Evolutionary conservation across 225 moss, liverwort and hornwort species (phyloP).

Genomic region (Sphagnum contortum): DNA sequence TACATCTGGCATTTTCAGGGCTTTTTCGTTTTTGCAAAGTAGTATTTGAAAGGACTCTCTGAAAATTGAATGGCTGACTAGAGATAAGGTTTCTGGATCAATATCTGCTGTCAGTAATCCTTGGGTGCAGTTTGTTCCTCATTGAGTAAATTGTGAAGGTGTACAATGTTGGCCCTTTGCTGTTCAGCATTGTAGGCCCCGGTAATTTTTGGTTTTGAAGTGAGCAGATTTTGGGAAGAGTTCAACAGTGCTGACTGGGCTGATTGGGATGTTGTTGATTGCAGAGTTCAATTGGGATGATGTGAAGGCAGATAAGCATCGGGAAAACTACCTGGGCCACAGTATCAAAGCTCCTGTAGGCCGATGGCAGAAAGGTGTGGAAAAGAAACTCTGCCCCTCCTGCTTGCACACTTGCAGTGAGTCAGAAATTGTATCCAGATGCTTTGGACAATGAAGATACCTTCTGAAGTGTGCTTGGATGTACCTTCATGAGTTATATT

Average conservation of each 20-base stretch:
- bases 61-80: too few species aligned
- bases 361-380: slow-evolving; percentile 92
- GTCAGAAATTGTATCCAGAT: neutral
- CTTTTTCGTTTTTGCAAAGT: too few species aligned
- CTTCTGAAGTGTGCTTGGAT: neutral
- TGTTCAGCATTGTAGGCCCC: neutral
- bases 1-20: too few species aligned
- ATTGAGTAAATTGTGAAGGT: neutral
- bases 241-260: neutral
- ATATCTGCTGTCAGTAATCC: too few species aligned
- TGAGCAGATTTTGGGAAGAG: neutral
- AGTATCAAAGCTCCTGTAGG: slow-evolving; percentile 95
- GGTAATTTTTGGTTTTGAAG: neutral
- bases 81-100: too few species aligned
- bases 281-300: slow-evolving; percentile 98
- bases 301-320: slow-evolving; percentile 86
- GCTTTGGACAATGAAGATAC: neutral
- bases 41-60: too few species aligned
- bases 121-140: neutral
- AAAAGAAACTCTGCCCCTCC: too few species aligned
- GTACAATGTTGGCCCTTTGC: neutral
- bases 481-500: neutral
- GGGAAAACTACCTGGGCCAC: slow-evolving; percentile 94
- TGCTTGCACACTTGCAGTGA: neutral
- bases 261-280: neutral